Percentiles rank a stretch among this genome's conserved stretches.
Conservation (phyloP, 768 basidiomycete genomes). For the Rhodotorula toruloides region DNA sequence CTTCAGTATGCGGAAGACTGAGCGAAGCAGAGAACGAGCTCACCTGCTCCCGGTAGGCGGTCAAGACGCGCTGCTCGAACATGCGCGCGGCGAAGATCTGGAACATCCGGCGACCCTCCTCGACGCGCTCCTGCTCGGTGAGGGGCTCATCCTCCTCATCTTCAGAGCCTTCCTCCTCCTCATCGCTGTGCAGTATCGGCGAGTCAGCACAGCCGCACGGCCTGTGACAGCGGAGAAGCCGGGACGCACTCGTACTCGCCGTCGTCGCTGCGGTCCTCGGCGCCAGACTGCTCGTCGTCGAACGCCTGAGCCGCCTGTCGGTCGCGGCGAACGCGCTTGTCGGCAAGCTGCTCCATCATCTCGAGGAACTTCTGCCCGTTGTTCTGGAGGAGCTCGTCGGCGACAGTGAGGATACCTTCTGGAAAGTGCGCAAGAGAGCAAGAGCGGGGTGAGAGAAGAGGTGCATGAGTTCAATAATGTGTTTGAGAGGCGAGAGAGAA, state of each 20-base stretch:
- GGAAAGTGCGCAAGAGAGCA: constrained; percentile 38
- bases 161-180: constrained; percentile 56
- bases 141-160: constrained; percentile 58
- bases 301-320: constrained; percentile 56
- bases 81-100: constrained; percentile 98
- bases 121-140: constrained; percentile 97
- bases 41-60: constrained; percentile 76
- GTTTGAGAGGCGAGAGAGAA: background rate
- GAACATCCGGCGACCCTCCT: constrained; percentile 99
- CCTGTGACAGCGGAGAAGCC: background rate
- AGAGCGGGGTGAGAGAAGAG: constrained; percentile 21
- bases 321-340: constrained; percentile 85
- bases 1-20: background rate
- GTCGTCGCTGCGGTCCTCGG: constrained; percentile 55
- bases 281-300: constrained; percentile 62
- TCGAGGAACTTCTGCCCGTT: constrained; percentile 98
- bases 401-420: constrained; percentile 94
- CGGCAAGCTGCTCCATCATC: constrained; percentile 99
- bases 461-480: constrained; percentile 23
- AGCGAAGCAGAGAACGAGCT: background rate
- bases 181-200: constrained; percentile 51
- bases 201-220: background rate
- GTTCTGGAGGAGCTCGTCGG: constrained; percentile 96
- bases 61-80: constrained; percentile 97
- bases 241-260: constrained; percentile 32